Percentiles rank a stretch among this genome's conserved stretches.
These are phyloP conservation scores for Sporothrix variecibatus DNA, from an alignment of 2,329 filamentous ascomycete genomes.

Conservation along the genomic window DNA sequence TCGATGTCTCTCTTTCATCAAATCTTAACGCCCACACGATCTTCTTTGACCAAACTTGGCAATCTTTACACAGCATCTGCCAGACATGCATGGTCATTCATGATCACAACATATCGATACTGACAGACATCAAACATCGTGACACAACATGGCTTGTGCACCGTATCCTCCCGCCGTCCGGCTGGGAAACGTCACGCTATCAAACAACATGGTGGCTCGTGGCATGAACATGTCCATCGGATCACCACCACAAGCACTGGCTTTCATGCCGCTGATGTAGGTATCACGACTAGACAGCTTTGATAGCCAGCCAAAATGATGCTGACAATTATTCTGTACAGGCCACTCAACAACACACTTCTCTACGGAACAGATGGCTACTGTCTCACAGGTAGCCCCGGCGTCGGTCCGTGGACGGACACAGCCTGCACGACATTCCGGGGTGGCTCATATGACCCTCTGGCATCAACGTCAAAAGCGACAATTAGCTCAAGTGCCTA, in stretches of 20 bases:
- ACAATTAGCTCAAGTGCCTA: background rate
- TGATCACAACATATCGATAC: background rate
- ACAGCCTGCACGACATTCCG: slow-evolving; percentile 28
- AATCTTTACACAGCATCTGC: background rate
- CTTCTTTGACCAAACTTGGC: background rate
- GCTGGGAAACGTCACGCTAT: slow-evolving; percentile 27
- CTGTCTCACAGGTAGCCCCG: slow-evolving; percentile 16
- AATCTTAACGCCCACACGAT: background rate
- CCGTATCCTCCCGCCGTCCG: slow-evolving; percentile 25
- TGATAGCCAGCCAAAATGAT: background rate
- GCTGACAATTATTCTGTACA: background rate
- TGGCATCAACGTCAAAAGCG: slow-evolving; percentile 12
- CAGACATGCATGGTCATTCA: background rate
- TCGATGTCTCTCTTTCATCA: background rate
- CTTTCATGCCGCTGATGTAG: slow-evolving; percentile 28
- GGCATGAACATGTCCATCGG: slow-evolving; percentile 29
- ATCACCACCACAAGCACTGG: slow-evolving; percentile 24
- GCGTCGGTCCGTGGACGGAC: background rate
- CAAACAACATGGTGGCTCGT: slow-evolving; percentile 20
- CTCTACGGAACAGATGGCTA: slow-evolving; percentile 29
- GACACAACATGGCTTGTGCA: slow-evolving; percentile 22
- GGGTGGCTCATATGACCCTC: slow-evolving; percentile 26
- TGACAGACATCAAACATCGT: background rate
- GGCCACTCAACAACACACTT: slow-evolving; percentile 32
- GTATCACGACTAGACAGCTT: background rate